phyloP scores from a whole-genome alignment of 345 rosid genomes.

The Arabidopsis thaliana region DNA sequence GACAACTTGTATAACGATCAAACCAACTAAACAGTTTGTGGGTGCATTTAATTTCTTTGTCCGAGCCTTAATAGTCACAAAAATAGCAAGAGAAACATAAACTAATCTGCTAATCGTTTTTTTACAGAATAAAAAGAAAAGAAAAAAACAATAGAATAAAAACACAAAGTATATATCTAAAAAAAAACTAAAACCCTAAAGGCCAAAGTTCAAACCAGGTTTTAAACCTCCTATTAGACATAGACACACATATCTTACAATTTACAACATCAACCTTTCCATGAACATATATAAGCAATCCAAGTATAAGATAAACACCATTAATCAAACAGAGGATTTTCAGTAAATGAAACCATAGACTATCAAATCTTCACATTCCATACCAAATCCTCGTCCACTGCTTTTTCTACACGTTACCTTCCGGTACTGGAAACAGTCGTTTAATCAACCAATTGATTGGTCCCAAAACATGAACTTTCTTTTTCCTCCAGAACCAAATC shows the following conservation, averaged over 20 bases:
- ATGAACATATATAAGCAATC: conserved; percentile 37
- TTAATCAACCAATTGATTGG: conserved; percentile 79
- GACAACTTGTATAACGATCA: not conserved
- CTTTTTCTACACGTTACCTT: conserved; percentile 44
- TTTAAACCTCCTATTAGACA: not conserved
- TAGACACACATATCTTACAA: conserved; percentile 23
- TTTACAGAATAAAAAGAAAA: not conserved
- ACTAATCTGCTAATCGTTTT: conserved; percentile 27
- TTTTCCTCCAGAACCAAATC: conserved; percentile 96
- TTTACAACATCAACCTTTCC: conserved; percentile 12
- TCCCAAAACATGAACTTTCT: conserved; percentile 71
- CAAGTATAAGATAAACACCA: conserved; percentile 30
- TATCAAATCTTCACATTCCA: conserved; percentile 19
- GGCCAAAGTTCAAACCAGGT: conserved; percentile 18
- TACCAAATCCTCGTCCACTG: conserved; percentile 9
- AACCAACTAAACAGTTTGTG: not conserved
- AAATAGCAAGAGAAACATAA: not conserved
- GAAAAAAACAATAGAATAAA: not conserved
- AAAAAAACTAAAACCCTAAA: conserved; percentile 19
- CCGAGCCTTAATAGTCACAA: not conserved
- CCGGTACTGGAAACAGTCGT: conserved; percentile 69
- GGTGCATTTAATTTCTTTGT: not conserved
- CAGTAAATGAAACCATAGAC: not conserved
- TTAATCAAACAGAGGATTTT: conserved; percentile 15
- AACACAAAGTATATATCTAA: conserved; percentile 11